Evolutionary conservation across 1,284 basidiomycete species (phyloP).

Genomic region (Cryptococcus sp.): DNA sequence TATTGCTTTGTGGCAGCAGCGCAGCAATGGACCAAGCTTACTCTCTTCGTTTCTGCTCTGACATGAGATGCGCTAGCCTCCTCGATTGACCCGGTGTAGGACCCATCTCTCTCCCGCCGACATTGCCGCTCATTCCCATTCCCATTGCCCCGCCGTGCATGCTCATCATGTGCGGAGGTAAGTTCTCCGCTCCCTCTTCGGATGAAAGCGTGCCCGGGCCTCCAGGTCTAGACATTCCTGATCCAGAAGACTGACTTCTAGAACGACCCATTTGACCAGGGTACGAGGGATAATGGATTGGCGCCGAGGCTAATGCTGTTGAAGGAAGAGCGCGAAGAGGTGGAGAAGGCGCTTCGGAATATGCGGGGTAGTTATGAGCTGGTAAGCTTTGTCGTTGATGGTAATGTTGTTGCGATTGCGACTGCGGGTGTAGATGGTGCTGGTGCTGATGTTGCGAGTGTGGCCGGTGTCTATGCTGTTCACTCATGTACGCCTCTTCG

Average conservation of each 20-base stretch:
- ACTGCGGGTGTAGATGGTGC: conserved; percentile 1
- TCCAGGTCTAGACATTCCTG: conserved; percentile 11
- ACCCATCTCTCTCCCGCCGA: conserved; percentile 4
- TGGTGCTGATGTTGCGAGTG: conserved; percentile 4
- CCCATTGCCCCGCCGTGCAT: not conserved
- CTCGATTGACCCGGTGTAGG: conserved; percentile 38
- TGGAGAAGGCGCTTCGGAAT: conserved; percentile 16
- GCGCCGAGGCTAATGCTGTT: not conserved
- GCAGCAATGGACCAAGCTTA: conserved; percentile 24
- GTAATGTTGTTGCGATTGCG: no score
- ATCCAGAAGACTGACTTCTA: conserved; percentile 16
- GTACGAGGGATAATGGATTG: not conserved
- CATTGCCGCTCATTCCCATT: not conserved
- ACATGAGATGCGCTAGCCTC: conserved; percentile 48
- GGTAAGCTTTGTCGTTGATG: not conserved
- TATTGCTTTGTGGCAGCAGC: not conserved
- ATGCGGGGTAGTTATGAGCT: not conserved
- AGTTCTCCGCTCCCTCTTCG: not conserved
- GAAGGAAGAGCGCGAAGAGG: conserved; percentile 17
- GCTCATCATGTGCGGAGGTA: not conserved
- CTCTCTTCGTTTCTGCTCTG: conserved; percentile 51
- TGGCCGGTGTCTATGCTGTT: not conserved
- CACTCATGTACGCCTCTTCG: not conserved
- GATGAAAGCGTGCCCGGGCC: not conserved
- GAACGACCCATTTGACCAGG: conserved; percentile 6